A percentile compares a stretch with the other conserved stretches of the same genome.
phyloP scores from a whole-genome alignment of 106 monocot species.

The Amphibolis antarctica region DNA sequence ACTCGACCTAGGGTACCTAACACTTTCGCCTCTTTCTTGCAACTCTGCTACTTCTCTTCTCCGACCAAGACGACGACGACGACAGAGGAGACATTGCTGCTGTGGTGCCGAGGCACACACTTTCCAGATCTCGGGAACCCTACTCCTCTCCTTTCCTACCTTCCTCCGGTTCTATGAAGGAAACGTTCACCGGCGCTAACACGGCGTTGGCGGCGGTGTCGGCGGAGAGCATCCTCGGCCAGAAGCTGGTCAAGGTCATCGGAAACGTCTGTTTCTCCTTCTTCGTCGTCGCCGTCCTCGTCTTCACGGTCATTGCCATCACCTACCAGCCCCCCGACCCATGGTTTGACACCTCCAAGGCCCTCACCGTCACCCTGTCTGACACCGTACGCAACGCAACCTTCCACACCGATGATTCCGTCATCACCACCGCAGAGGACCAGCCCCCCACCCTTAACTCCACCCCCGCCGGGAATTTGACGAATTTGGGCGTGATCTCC shows the following conservation, averaged over 20 bases:
- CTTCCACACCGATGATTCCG: conserved; percentile 64
- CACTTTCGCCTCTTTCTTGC: too few species aligned
- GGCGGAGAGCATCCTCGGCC: conserved; percentile 16
- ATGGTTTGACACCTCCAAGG: conserved; percentile 68
- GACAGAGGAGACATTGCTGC: too few species aligned
- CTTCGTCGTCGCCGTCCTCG: conserved; percentile 63
- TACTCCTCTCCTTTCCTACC: neutral
- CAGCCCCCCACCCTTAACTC: neutral
- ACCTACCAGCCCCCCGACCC: conserved; percentile 98
- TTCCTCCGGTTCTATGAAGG: neutral
- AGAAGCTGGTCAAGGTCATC: conserved; percentile 32
- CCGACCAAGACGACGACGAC: too few species aligned
- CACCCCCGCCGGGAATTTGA: neutral
- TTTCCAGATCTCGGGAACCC: neutral
- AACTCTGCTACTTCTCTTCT: too few species aligned
- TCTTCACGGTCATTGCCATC: conserved; percentile 86
- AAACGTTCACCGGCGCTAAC: neutral
- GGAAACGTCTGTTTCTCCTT: conserved; percentile 61
- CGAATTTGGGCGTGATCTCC: neutral
- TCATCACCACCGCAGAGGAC: conserved; percentile 69
- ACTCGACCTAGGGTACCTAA: too few species aligned
- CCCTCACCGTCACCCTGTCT: conserved; percentile 57
- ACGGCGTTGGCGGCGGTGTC: neutral
- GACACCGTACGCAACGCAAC: conserved; percentile 69
- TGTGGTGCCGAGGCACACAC: too few species aligned